phyloP scores from a whole-genome alignment of 805 yeast species.

The Naumovozyma castellii region DNA sequence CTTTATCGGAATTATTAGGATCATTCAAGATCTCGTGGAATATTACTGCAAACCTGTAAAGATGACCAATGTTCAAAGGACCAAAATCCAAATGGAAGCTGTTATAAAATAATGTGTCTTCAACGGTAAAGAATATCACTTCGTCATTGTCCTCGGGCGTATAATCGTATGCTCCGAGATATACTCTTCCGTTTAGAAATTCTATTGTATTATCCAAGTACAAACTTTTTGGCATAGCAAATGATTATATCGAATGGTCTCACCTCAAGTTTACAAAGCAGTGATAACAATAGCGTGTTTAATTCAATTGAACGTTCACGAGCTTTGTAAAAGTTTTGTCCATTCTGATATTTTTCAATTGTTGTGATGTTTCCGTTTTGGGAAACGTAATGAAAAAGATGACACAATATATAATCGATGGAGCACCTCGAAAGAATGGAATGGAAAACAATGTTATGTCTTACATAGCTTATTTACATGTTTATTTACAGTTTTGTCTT shows the following conservation, averaged over 20 bases:
- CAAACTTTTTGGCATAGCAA: constrained; percentile 25
- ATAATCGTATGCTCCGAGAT: constrained; percentile 80
- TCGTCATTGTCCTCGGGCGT: constrained; percentile 69
- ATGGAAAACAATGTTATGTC: too few species aligned
- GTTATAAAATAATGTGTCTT: constrained; percentile 84
- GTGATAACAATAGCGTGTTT: too few species aligned
- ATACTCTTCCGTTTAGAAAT: constrained; percentile 50
- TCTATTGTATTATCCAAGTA: constrained; percentile 30
- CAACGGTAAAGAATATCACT: constrained; percentile 80
- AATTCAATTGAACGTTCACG: too few species aligned
- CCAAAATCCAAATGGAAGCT: constrained; percentile 96
- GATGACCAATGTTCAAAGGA: constrained; percentile 85
- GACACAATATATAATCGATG: too few species aligned
- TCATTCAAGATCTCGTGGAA: constrained; percentile 87
- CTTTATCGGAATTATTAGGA: constrained; percentile 71
- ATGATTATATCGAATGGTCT: neutral
- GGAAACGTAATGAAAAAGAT: too few species aligned
- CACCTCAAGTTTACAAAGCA: neutral
- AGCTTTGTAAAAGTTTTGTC: neutral
- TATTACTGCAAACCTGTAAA: constrained; percentile 90
- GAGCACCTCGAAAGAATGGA: too few species aligned
- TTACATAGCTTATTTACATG: neutral
- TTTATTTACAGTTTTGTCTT: neutral
- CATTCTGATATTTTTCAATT: neutral
- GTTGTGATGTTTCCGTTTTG: neutral